Evolutionary conservation across 2,329 filamentous ascomycete species (phyloP), one percentile per base, ranked within the genome.

Genomic region (Endothia cerciana): DNA sequence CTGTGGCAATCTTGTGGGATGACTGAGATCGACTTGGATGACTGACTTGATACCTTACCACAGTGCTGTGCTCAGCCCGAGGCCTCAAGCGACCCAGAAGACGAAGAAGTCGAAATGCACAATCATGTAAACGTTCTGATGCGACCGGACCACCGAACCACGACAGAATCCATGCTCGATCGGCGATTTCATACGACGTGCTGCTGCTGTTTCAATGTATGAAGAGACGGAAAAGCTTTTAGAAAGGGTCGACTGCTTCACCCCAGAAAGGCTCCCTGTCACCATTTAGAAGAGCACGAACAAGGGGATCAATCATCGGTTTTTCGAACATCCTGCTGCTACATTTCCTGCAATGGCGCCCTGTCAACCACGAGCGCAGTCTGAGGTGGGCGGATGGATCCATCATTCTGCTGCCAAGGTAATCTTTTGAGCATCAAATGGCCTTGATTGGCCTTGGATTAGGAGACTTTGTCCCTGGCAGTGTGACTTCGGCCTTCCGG

Each of bases 1-100:
- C 64, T 74, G 71, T 70, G 69, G 70, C 64, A 66, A 65, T 74
- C 66, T 55, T 77, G 65, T n/a, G 41, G 45, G 13, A 56, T 17
- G 45, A 36, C 62, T 6, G 38, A 38, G 51, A 41, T 45, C 25
- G 25, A 30, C n/a, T 7, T 40, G 45, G 47, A 71, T 69, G 51
- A 57, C 53, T 63, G 41, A 63, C 61, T 25, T 70, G 74, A 64
- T 69, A 68, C 57, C 13, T 67, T 25, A 15, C 3, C 22, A 17
- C 73, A 92, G 90, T 73, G 89, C 90, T 69, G 90, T 92, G 59
- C 81, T 93, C 68, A 91, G 89, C 79, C 90, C 90, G 65, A 82
- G 86, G 72, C 87, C 87, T 25, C 79, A 84, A 69, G 73, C 79
- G 38, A 80, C 77, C 66, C 85, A 88, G 81, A 78, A 82, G 73